These are phyloP conservation scores for Yamadazyma laniorum DNA, from an alignment of 805 yeast genomes.

Conservation along the genomic window DNA sequence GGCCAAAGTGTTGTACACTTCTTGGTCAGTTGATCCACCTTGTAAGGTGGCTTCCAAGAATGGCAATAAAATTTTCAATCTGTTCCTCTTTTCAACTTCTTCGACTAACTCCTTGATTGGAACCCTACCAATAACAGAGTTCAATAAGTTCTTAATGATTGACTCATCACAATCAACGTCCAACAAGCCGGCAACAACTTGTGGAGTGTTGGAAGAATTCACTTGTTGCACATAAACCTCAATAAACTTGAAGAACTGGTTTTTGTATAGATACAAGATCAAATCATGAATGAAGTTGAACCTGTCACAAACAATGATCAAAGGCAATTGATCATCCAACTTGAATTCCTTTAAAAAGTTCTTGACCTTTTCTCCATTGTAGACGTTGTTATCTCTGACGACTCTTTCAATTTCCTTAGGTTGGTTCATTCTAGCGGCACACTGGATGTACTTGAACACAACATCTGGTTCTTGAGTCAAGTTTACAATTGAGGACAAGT, in stretches of 20 bases:
- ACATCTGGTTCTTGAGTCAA: constrained; percentile 92
- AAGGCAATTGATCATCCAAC: constrained; percentile 91
- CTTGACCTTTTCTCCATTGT: constrained; percentile 96
- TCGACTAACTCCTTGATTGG: constrained; percentile 85
- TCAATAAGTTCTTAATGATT: constrained; percentile 75
- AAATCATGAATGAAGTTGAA: constrained; percentile 89
- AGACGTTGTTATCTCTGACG: constrained; percentile 89
- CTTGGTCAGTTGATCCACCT: constrained; percentile 84
- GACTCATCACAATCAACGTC: constrained; percentile 97
- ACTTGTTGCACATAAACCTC: constrained; percentile 98
- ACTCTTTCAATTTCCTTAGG: constrained; percentile 92
- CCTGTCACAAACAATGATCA: constrained; percentile 95
- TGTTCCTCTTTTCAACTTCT: constrained; percentile 95
- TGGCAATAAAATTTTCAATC: constrained; percentile 87
- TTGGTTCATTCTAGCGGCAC: constrained; percentile 90
- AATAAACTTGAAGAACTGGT: constrained; percentile 92
- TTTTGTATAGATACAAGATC: constrained; percentile 89
- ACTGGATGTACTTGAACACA: constrained; percentile 91
- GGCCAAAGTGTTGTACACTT: constrained; percentile 91
- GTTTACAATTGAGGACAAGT: constrained; percentile 89
- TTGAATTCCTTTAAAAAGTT: constrained; percentile 93
- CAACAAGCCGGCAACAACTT: constrained; percentile 91
- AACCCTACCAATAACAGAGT: constrained; percentile 89
- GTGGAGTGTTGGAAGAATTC: constrained; percentile 93
- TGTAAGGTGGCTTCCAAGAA: constrained; percentile 86